Conservation (phyloP, 148 eudicot genomes). For the Vaccinium myrtillus region DNA sequence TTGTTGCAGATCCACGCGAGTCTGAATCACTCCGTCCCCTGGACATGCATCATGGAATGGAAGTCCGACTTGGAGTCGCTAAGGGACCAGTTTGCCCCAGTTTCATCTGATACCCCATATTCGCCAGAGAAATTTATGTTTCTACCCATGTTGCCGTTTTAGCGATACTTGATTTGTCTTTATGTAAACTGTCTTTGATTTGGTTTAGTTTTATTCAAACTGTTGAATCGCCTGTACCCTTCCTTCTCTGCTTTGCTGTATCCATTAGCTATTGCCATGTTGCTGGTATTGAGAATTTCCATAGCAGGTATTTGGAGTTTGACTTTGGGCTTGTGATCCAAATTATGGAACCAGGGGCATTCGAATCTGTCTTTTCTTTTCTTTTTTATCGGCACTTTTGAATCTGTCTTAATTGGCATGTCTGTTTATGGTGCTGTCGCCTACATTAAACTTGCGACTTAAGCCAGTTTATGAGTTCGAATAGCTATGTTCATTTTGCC, state of each 20-base stretch:
- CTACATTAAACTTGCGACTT: not conserved
- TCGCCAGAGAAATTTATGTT: not conserved
- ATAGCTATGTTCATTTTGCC: not conserved
- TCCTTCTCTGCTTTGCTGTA: not conserved
- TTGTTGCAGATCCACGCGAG: conserved; percentile 78
- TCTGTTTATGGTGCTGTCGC: not conserved
- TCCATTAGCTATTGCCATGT: not conserved
- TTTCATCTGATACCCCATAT: conserved; percentile 45
- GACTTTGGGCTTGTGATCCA: not conserved
- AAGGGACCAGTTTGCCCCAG: conserved; percentile 89
- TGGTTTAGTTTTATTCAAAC: not conserved
- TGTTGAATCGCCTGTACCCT: not conserved
- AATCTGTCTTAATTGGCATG: not conserved
- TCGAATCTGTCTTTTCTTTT: no score
- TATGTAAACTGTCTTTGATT: not conserved
- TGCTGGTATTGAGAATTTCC: not conserved
- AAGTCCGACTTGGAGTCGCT: conserved; percentile 81
- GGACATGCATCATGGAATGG: conserved; percentile 97
- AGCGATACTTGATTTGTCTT: not conserved
- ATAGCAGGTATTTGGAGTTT: not conserved
- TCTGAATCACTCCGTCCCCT: conserved; percentile 64
- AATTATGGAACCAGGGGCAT: not conserved
- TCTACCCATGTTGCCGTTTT: not conserved
- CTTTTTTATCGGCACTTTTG: not conserved
- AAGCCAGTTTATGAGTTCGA: not conserved